Conservation (phyloP, 257 asterid species). For the Paulownia fortunei region DNA sequence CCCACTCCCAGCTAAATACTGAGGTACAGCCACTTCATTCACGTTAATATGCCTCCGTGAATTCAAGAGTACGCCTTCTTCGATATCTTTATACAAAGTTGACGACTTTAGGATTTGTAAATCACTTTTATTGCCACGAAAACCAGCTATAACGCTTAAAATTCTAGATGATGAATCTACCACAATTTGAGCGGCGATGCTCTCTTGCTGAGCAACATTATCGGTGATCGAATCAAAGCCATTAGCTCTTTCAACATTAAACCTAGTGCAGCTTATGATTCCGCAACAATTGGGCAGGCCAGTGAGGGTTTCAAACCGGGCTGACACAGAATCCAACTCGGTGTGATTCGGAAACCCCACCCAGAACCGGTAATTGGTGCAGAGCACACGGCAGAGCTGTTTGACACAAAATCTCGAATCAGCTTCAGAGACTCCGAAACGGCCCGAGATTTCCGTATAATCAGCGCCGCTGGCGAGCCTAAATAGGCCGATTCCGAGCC, state of each 20-base stretch:
- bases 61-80: slow-evolving; percentile 50
- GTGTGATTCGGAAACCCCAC: slow-evolving; percentile 65
- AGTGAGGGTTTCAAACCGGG: slow-evolving; percentile 59
- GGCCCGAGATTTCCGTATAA: slow-evolving; percentile 52
- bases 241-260: slow-evolving; percentile 28
- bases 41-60: slow-evolving; percentile 28
- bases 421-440: slow-evolving; percentile 59
- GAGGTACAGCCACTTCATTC: slow-evolving; percentile 53
- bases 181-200: slow-evolving; percentile 73
- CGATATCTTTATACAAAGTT: slow-evolving; percentile 54
- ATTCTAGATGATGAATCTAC: slow-evolving; percentile 78
- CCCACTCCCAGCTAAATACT: slow-evolving; percentile 59
- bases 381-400: slow-evolving; percentile 86
- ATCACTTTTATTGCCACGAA: slow-evolving; percentile 56
- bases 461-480: slow-evolving; percentile 79
- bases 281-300: slow-evolving; percentile 93
- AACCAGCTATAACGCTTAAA: slow-evolving; percentile 74
- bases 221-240: not conserved
- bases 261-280: slow-evolving; percentile 56
- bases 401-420: slow-evolving; percentile 69
- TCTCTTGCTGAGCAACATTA: slow-evolving; percentile 28
- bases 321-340: slow-evolving; percentile 63
- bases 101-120: slow-evolving; percentile 54
- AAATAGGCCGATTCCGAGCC: slow-evolving; percentile 84
- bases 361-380: slow-evolving; percentile 92